phyloP scores from a whole-genome alignment of 202 grass and related monocot species.

The Zizania palustris region DNA sequence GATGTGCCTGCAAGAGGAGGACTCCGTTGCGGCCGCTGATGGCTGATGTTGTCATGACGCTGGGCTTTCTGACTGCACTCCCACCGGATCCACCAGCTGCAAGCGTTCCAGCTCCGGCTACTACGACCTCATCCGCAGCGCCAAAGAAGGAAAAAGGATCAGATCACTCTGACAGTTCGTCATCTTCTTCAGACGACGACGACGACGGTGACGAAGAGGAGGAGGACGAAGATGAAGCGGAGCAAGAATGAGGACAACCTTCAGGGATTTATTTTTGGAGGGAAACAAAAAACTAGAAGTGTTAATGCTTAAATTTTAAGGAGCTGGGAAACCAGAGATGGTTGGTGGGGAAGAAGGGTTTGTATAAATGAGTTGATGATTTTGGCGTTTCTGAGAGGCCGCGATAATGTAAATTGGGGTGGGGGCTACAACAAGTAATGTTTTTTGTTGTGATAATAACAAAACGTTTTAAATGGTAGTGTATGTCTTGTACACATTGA shows the following conservation, averaged over 20 bases:
- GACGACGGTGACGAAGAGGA: slow-evolving; percentile 26
- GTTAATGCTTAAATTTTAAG: neutral
- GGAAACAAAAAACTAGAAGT: neutral
- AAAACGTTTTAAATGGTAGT: neutral
- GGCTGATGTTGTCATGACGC: slow-evolving; percentile 76
- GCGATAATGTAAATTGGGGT: slow-evolving; percentile 34
- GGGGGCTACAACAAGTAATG: slow-evolving; percentile 16
- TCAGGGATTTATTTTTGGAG: neutral
- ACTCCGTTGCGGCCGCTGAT: slow-evolving; percentile 80
- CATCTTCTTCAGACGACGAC: slow-evolving; percentile 29
- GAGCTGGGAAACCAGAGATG: neutral
- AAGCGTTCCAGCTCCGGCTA: neutral
- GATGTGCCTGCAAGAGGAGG: slow-evolving; percentile 96
- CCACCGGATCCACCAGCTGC: slow-evolving; percentile 36
- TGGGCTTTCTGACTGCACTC: slow-evolving; percentile 64
- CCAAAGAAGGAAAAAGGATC: slow-evolving; percentile 33
- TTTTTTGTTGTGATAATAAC: slow-evolving; percentile 28
- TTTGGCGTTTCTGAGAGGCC: neutral
- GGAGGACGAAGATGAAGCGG: neutral
- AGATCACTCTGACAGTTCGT: slow-evolving; percentile 25
- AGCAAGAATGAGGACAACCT: slow-evolving; percentile 19
- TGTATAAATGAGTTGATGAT: slow-evolving; percentile 12
- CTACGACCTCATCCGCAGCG: neutral
- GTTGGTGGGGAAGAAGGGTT: slow-evolving; percentile 11
- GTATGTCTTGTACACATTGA: no score